phyloP scores from a whole-genome alignment of 345 rosid genomes.

The Aquilaria malaccensis region DNA sequence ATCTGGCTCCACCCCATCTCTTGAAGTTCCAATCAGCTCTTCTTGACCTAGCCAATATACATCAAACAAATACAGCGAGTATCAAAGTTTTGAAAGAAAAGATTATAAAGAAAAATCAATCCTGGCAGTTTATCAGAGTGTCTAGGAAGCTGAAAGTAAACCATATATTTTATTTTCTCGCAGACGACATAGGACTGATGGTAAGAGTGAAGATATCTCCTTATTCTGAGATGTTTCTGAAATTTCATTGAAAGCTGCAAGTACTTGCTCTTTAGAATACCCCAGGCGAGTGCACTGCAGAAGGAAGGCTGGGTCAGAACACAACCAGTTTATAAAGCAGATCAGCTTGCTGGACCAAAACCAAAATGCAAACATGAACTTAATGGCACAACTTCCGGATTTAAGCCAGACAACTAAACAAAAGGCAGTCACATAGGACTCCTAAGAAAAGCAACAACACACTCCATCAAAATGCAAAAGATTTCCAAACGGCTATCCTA shows the following conservation, averaged over 20 bases:
- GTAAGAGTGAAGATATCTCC: conserved; percentile 59
- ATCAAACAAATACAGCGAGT: conserved; percentile 10
- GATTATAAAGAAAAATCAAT: conserved; percentile 12
- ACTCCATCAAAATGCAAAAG: too few species aligned
- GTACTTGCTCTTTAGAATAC: conserved; percentile 53
- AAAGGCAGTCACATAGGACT: neutral
- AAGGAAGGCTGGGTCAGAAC: conserved; percentile 14
- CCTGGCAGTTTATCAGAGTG: conserved; percentile 5
- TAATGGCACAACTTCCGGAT: too few species aligned
- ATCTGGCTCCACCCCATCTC: conserved; percentile 24
- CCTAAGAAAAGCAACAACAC: too few species aligned
- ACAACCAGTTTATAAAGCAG: neutral
- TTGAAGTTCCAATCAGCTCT: conserved; percentile 27
- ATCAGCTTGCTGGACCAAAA: too few species aligned
- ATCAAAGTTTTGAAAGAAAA: neutral
- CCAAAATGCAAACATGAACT: neutral
- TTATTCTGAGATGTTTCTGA: conserved; percentile 44
- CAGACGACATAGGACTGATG: conserved; percentile 55
- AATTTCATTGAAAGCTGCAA: conserved; percentile 47
- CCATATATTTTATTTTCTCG: conserved; percentile 60
- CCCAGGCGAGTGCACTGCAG: conserved; percentile 50
- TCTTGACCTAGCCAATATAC: conserved; percentile 36
- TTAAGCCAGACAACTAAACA: neutral
- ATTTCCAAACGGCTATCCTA: too few species aligned
- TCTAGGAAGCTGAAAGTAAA: conserved; percentile 16